These are phyloP conservation scores for Phaeotremella fagi DNA, from an alignment of 768 basidiomycete species.

Conservation along the genomic window DNA sequence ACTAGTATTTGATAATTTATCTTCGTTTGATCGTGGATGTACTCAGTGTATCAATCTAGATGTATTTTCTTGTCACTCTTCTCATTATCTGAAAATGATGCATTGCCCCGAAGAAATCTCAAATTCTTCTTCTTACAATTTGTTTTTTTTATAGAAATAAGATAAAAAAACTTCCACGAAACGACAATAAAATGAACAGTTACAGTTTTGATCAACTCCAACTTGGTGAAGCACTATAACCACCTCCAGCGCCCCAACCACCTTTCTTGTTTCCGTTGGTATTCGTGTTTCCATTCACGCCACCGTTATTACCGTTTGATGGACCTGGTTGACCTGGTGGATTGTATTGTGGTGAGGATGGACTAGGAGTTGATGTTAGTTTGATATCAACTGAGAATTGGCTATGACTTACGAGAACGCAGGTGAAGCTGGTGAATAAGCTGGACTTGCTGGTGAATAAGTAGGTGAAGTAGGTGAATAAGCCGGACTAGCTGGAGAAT, in stretches of 20 bases:
- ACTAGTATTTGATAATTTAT: no score
- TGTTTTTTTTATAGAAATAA: no score
- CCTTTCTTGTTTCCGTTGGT: constrained; percentile 12
- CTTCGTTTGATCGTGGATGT: no score
- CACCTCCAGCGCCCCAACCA: constrained; percentile 32
- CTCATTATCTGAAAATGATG: not conserved
- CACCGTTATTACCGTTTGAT: constrained; percentile 2
- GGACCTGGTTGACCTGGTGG: constrained; percentile 4
- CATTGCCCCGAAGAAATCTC: no score
- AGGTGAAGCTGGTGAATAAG: constrained; percentile 47
- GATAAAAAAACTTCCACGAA: not conserved
- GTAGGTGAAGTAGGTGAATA: constrained; percentile 90
- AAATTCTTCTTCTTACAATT: no score
- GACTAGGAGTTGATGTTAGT: not conserved
- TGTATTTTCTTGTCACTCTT: no score
- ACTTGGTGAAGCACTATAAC: constrained; percentile 33
- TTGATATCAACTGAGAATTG: no score
- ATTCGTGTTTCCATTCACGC: no score
- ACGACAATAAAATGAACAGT: not conserved
- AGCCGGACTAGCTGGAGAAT: constrained; percentile 83
- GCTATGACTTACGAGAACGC: constrained; percentile 5
- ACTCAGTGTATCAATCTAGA: no score
- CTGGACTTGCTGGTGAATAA: constrained; percentile 92
- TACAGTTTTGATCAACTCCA: constrained; percentile 30
- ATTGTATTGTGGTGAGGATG: not conserved